phyloP scores from a whole-genome alignment of 495 filamentous ascomycete genomes.

The Aspergillus sparsus region DNA sequence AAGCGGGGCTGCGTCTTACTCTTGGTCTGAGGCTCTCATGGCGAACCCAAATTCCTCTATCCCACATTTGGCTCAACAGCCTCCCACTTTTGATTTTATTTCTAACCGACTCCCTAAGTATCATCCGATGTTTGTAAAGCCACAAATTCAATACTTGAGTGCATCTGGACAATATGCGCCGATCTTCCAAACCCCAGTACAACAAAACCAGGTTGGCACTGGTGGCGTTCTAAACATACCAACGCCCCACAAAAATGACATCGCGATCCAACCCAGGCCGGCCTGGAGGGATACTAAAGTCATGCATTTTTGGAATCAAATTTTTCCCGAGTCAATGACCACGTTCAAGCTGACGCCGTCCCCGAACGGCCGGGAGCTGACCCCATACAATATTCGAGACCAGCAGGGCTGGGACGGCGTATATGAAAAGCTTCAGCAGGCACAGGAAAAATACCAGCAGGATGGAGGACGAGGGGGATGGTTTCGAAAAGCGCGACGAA shows the following conservation, averaged over 20 bases:
- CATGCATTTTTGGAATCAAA: background rate
- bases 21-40: background rate
- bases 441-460: background rate
- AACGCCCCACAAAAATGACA: background rate
- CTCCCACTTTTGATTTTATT: background rate
- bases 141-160: background rate
- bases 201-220: background rate
- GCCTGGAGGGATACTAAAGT: background rate
- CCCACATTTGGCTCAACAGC: background rate
- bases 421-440: background rate
- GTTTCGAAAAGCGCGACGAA: conserved; percentile 2
- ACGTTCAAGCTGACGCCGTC: background rate
- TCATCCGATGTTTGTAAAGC: background rate
- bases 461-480: background rate
- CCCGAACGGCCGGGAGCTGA: too few relatives aligned
- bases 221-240: too few relatives aligned
- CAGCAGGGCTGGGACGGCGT: background rate
- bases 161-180: background rate
- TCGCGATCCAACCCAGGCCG: background rate
- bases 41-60: background rate
- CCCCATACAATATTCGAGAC: too few relatives aligned
- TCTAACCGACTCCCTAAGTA: background rate
- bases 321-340: background rate
- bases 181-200: too few relatives aligned
- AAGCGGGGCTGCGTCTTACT: too few relatives aligned